These are phyloP conservation scores for Agaricus sinodeliciosus DNA, from an alignment of 768 basidiomycete genomes.

Conservation along the genomic window DNA sequence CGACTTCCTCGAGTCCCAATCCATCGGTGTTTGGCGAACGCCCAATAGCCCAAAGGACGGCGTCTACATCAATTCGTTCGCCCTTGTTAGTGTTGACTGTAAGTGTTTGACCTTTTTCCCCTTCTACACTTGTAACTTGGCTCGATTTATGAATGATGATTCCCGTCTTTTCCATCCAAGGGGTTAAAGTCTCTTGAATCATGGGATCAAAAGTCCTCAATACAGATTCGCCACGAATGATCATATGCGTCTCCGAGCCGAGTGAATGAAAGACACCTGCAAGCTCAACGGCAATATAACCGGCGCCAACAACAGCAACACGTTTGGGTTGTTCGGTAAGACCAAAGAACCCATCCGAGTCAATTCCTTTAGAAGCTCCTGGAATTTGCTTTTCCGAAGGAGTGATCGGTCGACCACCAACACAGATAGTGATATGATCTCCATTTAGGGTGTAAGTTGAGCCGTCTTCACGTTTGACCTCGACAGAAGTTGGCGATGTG, in stretches of 20 bases:
- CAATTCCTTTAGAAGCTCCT: constrained; percentile 85
- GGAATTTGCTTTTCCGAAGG: constrained; percentile 79
- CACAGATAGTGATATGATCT: constrained; percentile 77
- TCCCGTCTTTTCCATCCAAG: constrained; percentile 95
- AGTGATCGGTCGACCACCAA: constrained; percentile 78
- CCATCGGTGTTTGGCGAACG: constrained; percentile 73
- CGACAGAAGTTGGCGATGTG: constrained; percentile 58
- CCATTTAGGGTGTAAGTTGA: constrained; percentile 64
- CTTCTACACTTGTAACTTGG: constrained; percentile 71
- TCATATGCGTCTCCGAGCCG: constrained; percentile 85
- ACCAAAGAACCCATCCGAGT: constrained; percentile 95
- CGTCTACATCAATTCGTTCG: constrained; percentile 78
- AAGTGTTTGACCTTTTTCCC: constrained; percentile 61
- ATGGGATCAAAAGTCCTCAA: constrained; percentile 90
- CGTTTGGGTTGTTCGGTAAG: constrained; percentile 87
- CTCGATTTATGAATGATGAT: constrained; percentile 78
- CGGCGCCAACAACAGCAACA: constrained; percentile 92
- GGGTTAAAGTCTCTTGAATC: constrained; percentile 76
- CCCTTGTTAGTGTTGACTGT: constrained; percentile 74
- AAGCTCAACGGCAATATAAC: constrained; percentile 97
- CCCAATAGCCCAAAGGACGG: constrained; percentile 92
- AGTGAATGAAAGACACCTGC: constrained; percentile 91
- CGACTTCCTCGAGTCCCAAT: constrained; percentile 72
- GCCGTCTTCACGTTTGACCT: constrained; percentile 67
- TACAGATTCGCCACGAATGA: constrained; percentile 87